Evolutionary conservation across 2,329 filamentous ascomycete species (phyloP), one percentile per base, ranked within the genome.

Genomic region (Cladosporium oxysporum): DNA sequence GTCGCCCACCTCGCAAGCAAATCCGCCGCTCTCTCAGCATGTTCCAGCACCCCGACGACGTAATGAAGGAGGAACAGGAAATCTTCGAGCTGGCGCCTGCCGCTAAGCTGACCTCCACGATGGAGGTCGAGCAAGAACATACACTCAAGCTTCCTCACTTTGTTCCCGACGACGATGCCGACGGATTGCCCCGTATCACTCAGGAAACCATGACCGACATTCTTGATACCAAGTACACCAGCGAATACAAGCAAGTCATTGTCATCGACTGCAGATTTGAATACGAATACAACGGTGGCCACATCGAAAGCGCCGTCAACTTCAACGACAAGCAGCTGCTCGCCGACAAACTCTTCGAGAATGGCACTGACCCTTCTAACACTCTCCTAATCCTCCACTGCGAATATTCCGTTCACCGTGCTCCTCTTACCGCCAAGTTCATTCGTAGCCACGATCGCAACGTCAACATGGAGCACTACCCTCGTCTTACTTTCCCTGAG

Each of bases 211-310:
- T 99, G 77, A 81, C 97, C 65, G 87, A 93, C n/a, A 86, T 99
- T 41, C 84, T 99, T 68, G 91, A 97, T 78, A 93, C 93, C 68
- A 90, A 91, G 72, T 97, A 89, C 79, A 87, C 88, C 73, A 84
- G 89, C 29, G 79, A 87, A 28, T 98, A 91, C 77, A 88, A 93
- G 67, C 87, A 93, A 76, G 89, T 92, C 77, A 87, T 96, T 79
- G 85, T 99, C 74, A 90, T 99, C 74, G 95, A 99, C 79, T 99
- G 95, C 78, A 91, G 95, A 23, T 99, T 99, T 76, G 95, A 99
- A 83, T 99, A 99, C 78, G 95, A 99, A 80, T 99, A 96, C 77
- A 90, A 97, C 18, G 95, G 95, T 65, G 95, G 95, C 37, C 95
- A 99, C 78, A 97, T 99, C 75, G 87, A 93, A 71, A 91, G 91